Evolutionary conservation across 2,329 filamentous ascomycete species (phyloP), one percentile per base, ranked within the genome.

Genomic region (Lecanicillium sp.): DNA sequence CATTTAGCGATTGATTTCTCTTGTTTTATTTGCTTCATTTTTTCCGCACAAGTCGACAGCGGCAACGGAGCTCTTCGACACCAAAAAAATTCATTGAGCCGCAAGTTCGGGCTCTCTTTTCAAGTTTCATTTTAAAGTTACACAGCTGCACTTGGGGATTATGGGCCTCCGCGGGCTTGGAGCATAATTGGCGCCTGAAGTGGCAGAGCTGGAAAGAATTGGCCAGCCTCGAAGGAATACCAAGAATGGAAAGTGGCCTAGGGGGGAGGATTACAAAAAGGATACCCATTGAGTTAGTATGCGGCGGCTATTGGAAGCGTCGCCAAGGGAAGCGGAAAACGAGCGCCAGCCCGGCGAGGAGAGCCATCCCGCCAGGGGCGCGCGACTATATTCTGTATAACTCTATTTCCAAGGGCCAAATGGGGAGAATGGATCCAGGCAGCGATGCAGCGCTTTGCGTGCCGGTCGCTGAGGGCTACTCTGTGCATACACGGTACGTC

Each of bases 1-100:
- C 64, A 68, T 68, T 63, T 65, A 68, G 65, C 64, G 64, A 62
- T 49, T 59, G 52, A 43, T 54, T 54, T 58, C 48, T 45, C 47
- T 41, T 47, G 53, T 51, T 47, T 49, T 48, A 50, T 46, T 55
- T 48, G 47, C 48, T 50, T 58, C 51, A 53, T 53, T 51, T 54
- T 45, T 36, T 41, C 47, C 36, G 29, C 34, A 17, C 29, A 25
- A 34, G 41, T 40, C 37, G 33, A 37, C 44, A 44, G 49, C 51
- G 56, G 50, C 56, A 62, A 57, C 54, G 22, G 7, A 25, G 22
- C 22, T 25, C 22, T 45, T 51, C 50, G 57, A 59, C 59, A 63
- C 53, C 50, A 53, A 62, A 62, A 62, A 62, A 61, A 60, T 45
- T n/a, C 36, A 49, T 49, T 43, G 47, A 56, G 48, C 56, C 49